Conservation (phyloP, 2,329 filamentous ascomycete species). For the Fusarium equiseti region DNA sequence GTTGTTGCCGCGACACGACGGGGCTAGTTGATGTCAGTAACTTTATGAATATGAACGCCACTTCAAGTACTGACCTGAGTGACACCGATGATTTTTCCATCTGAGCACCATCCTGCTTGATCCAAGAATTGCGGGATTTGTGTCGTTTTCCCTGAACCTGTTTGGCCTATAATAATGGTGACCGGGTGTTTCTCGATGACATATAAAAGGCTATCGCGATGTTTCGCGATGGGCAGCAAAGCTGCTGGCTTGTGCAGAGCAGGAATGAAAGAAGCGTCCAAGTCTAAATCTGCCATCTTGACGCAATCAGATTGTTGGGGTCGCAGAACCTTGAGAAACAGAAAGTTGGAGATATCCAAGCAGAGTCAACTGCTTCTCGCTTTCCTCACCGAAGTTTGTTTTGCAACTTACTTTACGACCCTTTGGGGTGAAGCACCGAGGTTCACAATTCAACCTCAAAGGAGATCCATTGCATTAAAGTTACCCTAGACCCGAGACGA, state of each 20-base stretch:
- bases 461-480: neutral
- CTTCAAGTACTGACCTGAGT: conserved; percentile 76
- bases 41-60: conserved; percentile 13
- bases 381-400: neutral
- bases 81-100: conserved; percentile 85
- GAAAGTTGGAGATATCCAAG: neutral
- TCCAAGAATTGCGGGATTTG: conserved; percentile 94
- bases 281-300: conserved; percentile 67
- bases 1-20: conserved; percentile 91
- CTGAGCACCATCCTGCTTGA: conserved; percentile 86
- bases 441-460: conserved; percentile 2
- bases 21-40: conserved; percentile 67
- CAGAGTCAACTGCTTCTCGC: neutral
- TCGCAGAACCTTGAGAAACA: neutral
- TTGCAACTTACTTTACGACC: neutral
- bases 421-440: neutral
- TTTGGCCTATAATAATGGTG: conserved; percentile 92
- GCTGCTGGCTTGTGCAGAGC: conserved; percentile 87
- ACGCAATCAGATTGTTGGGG: neutral
- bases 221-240: conserved; percentile 87
- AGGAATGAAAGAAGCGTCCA: conserved; percentile 75
- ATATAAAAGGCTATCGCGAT: conserved; percentile 84
- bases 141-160: conserved; percentile 94
- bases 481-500: conserved; percentile 34
- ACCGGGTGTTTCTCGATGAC: conserved; percentile 86